These are phyloP conservation scores for Neurospora sp. DNA, from an alignment of 495 filamentous ascomycete species.

Conservation along the genomic window DNA sequence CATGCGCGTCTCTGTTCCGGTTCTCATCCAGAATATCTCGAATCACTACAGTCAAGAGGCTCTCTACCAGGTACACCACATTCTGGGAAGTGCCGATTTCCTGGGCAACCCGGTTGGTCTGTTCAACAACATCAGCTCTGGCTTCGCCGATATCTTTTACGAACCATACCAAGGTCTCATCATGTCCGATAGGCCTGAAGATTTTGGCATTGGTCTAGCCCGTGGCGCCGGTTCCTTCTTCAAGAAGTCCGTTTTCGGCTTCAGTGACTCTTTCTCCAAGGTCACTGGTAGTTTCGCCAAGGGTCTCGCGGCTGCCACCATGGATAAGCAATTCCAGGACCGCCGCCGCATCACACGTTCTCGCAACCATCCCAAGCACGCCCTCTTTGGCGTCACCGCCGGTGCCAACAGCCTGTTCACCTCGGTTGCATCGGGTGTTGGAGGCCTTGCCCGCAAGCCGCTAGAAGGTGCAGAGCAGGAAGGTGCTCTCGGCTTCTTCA, in stretches of 20 bases:
- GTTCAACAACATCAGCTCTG: constrained; percentile 96
- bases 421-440: constrained; percentile 85
- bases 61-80: constrained; percentile 90
- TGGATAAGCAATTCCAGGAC: constrained; percentile 98
- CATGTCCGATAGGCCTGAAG: constrained; percentile 89
- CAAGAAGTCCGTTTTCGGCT: constrained; percentile 96
- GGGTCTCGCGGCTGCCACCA: constrained; percentile 81
- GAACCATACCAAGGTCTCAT: constrained; percentile 97
- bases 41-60: constrained; percentile 94
- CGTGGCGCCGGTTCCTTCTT: constrained; percentile 95
- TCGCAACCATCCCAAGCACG: constrained; percentile 91
- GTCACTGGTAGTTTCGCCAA: constrained; percentile 95
- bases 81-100: constrained; percentile 94
- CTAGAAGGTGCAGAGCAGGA: constrained; percentile 95
- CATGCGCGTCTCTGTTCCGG: constrained; percentile 76
- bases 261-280: constrained; percentile 92
- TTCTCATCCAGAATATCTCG: constrained; percentile 73
- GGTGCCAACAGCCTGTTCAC: constrained; percentile 91
- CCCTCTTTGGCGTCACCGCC: constrained; percentile 88
- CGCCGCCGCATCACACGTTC: constrained; percentile 86
- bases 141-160: constrained; percentile 96
- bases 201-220: constrained; percentile 87
- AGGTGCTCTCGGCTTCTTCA: constrained; percentile 86
- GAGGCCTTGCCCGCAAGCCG: constrained; percentile 84
- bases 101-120: constrained; percentile 96